Evolutionary conservation across 306 rosid genomes (phyloP), one percentile per base, ranked within the genome.

Genomic region (Prunus armeniaca): DNA sequence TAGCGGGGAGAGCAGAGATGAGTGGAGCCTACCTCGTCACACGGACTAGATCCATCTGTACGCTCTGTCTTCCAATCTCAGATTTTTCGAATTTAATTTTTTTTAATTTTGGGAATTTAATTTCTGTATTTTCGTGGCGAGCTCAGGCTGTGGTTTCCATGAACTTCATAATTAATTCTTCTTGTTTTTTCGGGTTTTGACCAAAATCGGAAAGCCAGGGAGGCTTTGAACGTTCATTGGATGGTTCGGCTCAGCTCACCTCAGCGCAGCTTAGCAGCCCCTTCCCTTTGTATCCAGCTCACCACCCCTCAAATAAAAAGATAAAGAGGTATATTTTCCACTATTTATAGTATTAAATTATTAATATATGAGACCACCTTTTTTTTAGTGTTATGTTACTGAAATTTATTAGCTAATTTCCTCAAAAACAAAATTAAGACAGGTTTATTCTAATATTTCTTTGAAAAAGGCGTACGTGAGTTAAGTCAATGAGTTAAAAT

Each of bases 21-120:
- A 82, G 84, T 79, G 93, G 90, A 81, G 75, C 89, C 87, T 85
- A 86, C 93, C 84, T 84, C 89, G 5, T 78, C 82, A 5, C 81
- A 74, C 74, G 60, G 81, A 73, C 80, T 20, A 60, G 86, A 88
- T 86, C 92, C 89, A 83, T 83, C 88, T 82, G 34, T 75, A 57
- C 60, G 74, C 73, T 72, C 25, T 47, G 56, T 41, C 65, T 58
- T 62, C 49, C 65, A 20, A 45, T 24, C 52, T 74, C 58, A 18
- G 69, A 54, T 9, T 19, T 58, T 52, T 58, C 24, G 12, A 12
- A 20, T 57, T 15, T 38, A 38, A 10, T 25, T 17, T 9, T 25
- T 25, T 10, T 6, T 13, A 1, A 27, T n/a, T 12, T 14, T 69
- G 30, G 4, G 50, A 2, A 32, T 55, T 43, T 65, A 19, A 6